Evolutionary conservation across 352 stramenopile species (phyloP).

Genomic region (Phytophthora brassicae): DNA sequence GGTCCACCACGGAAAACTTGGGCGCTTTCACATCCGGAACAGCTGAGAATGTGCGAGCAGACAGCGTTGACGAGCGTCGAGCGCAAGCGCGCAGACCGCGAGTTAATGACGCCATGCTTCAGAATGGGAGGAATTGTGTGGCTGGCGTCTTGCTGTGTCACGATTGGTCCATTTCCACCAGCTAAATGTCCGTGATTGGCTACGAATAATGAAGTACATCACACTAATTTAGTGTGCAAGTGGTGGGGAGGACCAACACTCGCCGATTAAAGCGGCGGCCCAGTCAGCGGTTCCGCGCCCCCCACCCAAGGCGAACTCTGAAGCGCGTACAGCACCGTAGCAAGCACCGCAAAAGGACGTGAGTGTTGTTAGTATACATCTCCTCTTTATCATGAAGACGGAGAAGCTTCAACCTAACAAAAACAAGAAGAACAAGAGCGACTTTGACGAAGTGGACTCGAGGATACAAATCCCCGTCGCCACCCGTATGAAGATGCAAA

Average conservation of each 20-base stretch:
- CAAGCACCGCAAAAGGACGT: too few relatives aligned
- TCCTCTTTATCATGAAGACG: constrained; percentile 43
- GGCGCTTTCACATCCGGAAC: constrained; percentile 25
- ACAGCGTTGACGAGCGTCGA: constrained; percentile 12
- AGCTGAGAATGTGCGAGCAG: constrained; percentile 25
- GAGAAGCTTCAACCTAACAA: constrained; percentile 19
- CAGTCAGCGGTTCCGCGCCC: too few relatives aligned
- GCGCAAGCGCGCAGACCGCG: constrained; percentile 25
- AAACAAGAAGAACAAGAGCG: constrained; percentile 16
- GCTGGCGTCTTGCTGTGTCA: constrained; percentile 7
- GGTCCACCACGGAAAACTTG: constrained; percentile 74
- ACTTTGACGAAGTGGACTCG: constrained; percentile 62
- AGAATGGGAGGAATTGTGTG: constrained; percentile 21
- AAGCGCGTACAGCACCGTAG: too few relatives aligned
- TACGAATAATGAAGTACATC: not conserved
- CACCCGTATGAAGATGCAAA: constrained; percentile 52
- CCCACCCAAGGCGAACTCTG: too few relatives aligned
- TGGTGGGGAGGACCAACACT: constrained; percentile 23
- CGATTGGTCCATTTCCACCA: constrained; percentile 10
- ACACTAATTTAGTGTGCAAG: not conserved
- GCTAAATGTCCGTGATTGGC: constrained; percentile 13
- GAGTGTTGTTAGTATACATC: too few relatives aligned
- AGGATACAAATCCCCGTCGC: constrained; percentile 71
- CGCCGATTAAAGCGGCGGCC: constrained; percentile 12
- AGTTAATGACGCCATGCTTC: constrained; percentile 28